Evolutionary conservation across 371 early-diverging fungal genomes (phyloP).

Genomic region (Mortierella sp.): DNA sequence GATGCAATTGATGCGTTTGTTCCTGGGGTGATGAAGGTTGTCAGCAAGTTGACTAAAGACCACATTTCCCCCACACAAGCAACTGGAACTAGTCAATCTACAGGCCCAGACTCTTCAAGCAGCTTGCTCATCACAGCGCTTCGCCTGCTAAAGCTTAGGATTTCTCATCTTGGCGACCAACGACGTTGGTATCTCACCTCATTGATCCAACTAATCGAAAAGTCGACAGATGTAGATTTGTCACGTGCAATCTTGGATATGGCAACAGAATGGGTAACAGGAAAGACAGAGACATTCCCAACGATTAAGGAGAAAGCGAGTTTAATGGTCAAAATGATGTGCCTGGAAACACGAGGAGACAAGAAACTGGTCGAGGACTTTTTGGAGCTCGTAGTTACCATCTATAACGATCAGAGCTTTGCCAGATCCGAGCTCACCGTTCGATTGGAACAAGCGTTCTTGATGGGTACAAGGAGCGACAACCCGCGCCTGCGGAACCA

Average conservation of each 20-base stretch:
- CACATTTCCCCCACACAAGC: conserved; percentile 62
- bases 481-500: conserved; percentile 83
- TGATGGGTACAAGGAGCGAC: conserved; percentile 86
- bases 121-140: conserved; percentile 78
- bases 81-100: conserved; percentile 28
- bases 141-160: conserved; percentile 80
- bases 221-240: conserved; percentile 79
- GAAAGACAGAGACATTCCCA: conserved; percentile 86
- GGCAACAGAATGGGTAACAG: conserved; percentile 91
- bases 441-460: conserved; percentile 93
- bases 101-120: conserved; percentile 67
- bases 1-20: conserved; percentile 80
- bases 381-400: conserved; percentile 86
- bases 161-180: conserved; percentile 88
- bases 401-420: conserved; percentile 86
- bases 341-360: conserved; percentile 78
- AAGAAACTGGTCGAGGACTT: conserved; percentile 81
- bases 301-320: conserved; percentile 97
- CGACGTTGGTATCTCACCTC: conserved; percentile 88
- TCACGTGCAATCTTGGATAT: conserved; percentile 83
- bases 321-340: conserved; percentile 91
- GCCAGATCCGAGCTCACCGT: conserved; percentile 92
- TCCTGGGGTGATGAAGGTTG: conserved; percentile 83
- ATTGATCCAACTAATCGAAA: conserved; percentile 87
- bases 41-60: conserved; percentile 89